Evolutionary conservation across 164 flowering plant species (phyloP).

Genomic region (Brasenia schreberi): DNA sequence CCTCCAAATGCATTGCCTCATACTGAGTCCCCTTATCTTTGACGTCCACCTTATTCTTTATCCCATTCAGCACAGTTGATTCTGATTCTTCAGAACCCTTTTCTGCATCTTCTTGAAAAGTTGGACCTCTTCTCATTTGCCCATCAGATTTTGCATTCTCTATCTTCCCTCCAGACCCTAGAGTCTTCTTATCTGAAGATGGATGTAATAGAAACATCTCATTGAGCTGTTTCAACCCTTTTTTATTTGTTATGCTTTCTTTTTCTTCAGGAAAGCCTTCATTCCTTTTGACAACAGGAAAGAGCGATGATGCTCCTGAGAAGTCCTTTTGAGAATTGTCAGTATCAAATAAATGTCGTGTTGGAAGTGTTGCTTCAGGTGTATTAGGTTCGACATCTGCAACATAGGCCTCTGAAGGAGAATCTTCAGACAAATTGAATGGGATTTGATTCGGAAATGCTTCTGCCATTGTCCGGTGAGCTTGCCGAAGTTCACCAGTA

Average conservation of each 20-base stretch:
- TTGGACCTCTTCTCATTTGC: conserved; percentile 12
- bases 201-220: conserved; percentile 21
- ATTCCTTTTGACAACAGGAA: conserved; percentile 25
- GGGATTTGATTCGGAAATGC: conserved; percentile 76
- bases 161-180: conserved; percentile 14
- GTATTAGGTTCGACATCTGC: conserved; percentile 39
- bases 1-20: neutral
- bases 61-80: neutral
- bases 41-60: conserved; percentile 11
- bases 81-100: conserved; percentile 14
- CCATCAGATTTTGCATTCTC: conserved; percentile 7
- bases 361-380: conserved; percentile 33
- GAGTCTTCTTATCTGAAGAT: neutral
- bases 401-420: conserved; percentile 28
- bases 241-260: conserved; percentile 17
- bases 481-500: conserved; percentile 74
- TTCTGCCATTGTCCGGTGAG: conserved; percentile 71
- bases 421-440: conserved; percentile 32
- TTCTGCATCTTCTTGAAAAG: conserved; percentile 1
- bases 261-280: conserved; percentile 36
- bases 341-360: conserved; percentile 22
- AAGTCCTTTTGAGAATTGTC: conserved; percentile 44
- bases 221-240: conserved; percentile 48
- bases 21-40: conserved; percentile 6
- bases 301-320: conserved; percentile 21